These are phyloP conservation scores for Claviceps pazoutovae DNA, from an alignment of 2,329 filamentous ascomycete species.

Conservation along the genomic window DNA sequence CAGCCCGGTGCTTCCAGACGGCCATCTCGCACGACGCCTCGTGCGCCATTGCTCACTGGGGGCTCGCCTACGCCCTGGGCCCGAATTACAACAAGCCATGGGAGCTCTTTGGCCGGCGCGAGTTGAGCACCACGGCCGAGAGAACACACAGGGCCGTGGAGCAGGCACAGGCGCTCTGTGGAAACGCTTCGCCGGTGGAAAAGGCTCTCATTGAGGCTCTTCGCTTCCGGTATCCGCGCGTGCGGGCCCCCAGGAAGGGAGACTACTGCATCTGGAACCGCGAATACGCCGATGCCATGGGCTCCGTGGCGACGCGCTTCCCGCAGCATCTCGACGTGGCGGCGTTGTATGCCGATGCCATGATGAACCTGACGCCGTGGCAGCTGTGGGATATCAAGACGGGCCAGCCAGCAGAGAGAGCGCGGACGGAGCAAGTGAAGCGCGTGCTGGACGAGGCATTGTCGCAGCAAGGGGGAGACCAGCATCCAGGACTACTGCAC, in stretches of 20 bases:
- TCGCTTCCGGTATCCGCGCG: slow-evolving; percentile 42
- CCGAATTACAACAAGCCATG: slow-evolving; percentile 71
- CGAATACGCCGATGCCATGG: slow-evolving; percentile 26
- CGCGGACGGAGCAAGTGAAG: slow-evolving; percentile 20
- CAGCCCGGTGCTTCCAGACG: slow-evolving; percentile 46
- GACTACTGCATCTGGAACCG: slow-evolving; percentile 31
- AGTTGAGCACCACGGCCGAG: slow-evolving; percentile 36
- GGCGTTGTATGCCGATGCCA: slow-evolving; percentile 25
- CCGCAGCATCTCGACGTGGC: slow-evolving; percentile 27
- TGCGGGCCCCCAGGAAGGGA: slow-evolving; percentile 26
- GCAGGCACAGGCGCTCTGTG: slow-evolving; percentile 12
- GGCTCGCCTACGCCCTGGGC: slow-evolving; percentile 54
- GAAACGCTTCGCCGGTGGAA: slow-evolving; percentile 29
- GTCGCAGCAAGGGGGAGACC: slow-evolving; percentile 19
- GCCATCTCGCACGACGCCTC: slow-evolving; percentile 38
- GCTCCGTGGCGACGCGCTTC: slow-evolving; percentile 19
- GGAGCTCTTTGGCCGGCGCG: slow-evolving; percentile 51
- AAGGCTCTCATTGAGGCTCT: slow-evolving; percentile 50
- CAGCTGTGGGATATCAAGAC: slow-evolving; percentile 27
- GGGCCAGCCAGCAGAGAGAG: slow-evolving; percentile 17
- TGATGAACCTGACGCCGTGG: slow-evolving; percentile 36
- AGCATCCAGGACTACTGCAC: slow-evolving; percentile 59
- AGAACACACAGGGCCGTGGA: slow-evolving; percentile 18
- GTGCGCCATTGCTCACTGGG: slow-evolving; percentile 56
- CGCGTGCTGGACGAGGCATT: slow-evolving; percentile 32